Base-by-base conservation (phyloP, 2,329 filamentous ascomycete species). In the Paecilomyces niveus region DNA sequence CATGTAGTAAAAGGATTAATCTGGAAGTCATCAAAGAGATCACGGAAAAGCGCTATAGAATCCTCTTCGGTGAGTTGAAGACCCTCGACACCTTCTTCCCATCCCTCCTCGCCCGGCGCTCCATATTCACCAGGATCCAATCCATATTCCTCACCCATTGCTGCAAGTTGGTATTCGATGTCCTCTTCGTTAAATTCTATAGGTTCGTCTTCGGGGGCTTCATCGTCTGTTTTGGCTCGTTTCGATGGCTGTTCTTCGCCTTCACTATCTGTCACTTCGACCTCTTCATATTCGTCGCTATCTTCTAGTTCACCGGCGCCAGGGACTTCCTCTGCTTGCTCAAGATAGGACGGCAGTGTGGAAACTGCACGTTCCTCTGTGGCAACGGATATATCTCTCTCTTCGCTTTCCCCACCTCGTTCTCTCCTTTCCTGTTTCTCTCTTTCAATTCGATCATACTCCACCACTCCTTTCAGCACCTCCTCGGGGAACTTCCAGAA, bases 401-500 rank as follows among this genome's bases (percentile, higher is more conserved):
- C 64, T 50, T 67, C 66, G 15, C 59, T 55, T 31, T 64, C 61
- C 53, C 72, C 69, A 4, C 69, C 68, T 4, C 67, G 69, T 65
- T 76, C 66, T 61, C 76, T 86, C 84, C 67, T 82, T 74, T 76
- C 85, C 78, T 75, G 87, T 59, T 85, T 83, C 64, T 87, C 85
- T 70, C 88, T 85, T 72, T 96, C 91, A 57, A 90, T 78, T 24
- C 76, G 76, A 67, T 88, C 85, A 57, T 94, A 89, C 13, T 86
- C 84, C 3, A 83, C 71, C 1, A 87, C 83, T 0, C 85, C 91
- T 60, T 88, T 86, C 82, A 92, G 87, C 35, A 99, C 81, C 71
- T 94, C 88, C 57, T 90, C 85, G 0, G 94, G 94, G 67, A 97
- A 94, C 68, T 91, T 91, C 94, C 95, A 99, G 73, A 92, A 92